Conservation (phyloP, 345 rosid genomes). For the Hibiscus mutabilis region DNA sequence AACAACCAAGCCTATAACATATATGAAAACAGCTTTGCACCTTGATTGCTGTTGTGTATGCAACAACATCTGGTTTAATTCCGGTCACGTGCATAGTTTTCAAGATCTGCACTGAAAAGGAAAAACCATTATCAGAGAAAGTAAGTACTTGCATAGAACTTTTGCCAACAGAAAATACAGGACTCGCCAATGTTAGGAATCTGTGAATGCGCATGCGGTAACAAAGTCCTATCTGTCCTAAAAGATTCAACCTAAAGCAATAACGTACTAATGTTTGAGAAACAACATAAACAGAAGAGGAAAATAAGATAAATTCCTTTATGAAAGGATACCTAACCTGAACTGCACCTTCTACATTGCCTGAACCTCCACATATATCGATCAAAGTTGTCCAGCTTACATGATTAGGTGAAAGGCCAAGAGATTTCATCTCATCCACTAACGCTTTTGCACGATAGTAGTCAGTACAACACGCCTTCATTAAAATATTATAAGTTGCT, state of each 20-base stretch:
- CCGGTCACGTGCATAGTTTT: slow-evolving; percentile 61
- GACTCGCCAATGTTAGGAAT: not conserved
- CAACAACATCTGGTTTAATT: slow-evolving; percentile 77
- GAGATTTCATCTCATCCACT: slow-evolving; percentile 73
- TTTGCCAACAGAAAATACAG: not conserved
- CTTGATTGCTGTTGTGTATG: slow-evolving; percentile 91
- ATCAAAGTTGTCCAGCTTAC: slow-evolving; percentile 90
- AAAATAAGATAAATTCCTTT: not conserved
- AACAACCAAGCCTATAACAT: slow-evolving; percentile 15
- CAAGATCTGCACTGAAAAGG: slow-evolving; percentile 62
- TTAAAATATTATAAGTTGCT: slow-evolving; percentile 63
- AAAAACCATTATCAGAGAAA: slow-evolving; percentile 22
- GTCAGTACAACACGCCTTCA: slow-evolving; percentile 85
- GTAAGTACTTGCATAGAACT: not conserved
- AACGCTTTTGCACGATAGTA: slow-evolving; percentile 57
- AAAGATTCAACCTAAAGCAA: not conserved
- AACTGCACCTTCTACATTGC: slow-evolving; percentile 63
- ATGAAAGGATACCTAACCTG: slow-evolving; percentile 43
- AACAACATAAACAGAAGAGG: not conserved
- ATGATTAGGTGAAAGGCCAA: slow-evolving; percentile 66
- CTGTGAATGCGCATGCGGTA: not conserved
- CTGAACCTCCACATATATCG: slow-evolving; percentile 62
- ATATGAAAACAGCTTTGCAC: slow-evolving; percentile 24
- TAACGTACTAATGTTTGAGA: slow-evolving; percentile 1
- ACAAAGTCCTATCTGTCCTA: not conserved